Conservation (phyloP, 495 filamentous ascomycete species). For the Aspergillus mulundensis region DNA sequence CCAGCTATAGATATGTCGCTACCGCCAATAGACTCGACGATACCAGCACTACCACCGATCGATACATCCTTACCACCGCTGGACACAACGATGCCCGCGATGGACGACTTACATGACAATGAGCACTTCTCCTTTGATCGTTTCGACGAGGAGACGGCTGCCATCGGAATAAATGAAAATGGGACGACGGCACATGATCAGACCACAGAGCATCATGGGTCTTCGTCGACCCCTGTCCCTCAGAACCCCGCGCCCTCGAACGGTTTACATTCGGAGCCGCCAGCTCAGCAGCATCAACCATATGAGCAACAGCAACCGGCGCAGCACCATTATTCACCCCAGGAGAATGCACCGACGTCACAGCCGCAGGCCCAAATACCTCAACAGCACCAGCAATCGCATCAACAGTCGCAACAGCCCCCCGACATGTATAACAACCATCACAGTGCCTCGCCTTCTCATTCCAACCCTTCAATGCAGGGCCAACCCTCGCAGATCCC, state of each 20-base stretch:
- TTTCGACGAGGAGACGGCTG: constrained; percentile 39
- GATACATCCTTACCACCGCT: constrained; percentile 29
- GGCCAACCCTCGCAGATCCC: constrained; percentile 37
- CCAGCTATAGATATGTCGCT: constrained; percentile 23
- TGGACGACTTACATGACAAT: constrained; percentile 27
- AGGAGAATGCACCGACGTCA: constrained; percentile 10
- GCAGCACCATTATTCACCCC: constrained; percentile 12
- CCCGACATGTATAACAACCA: constrained; percentile 36
- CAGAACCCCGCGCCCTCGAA: constrained; percentile 28
- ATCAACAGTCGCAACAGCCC: constrained; percentile 32
- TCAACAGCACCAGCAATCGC: constrained; percentile 29
- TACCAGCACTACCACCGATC: constrained; percentile 25
- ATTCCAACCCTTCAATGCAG: constrained; percentile 26
- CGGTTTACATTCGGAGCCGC: constrained; percentile 26
- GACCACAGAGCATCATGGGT: constrained; percentile 14
- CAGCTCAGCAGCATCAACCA: constrained; percentile 12
- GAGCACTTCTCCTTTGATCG: constrained; percentile 53
- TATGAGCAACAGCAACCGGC: constrained; percentile 17
- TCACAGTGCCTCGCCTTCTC: constrained; percentile 21
- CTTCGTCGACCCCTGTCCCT: constrained; percentile 9
- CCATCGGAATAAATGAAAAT: constrained; percentile 4
- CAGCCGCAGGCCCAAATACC: constrained; percentile 27
- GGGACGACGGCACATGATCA: constrained; percentile 16
- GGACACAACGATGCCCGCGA: constrained; percentile 34
- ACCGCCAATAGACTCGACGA: constrained; percentile 32